Percentiles rank a stretch among this genome's conserved stretches.
Conservation (phyloP, 1,139 yeast genomes). For the Hansenula sp. region DNA sequence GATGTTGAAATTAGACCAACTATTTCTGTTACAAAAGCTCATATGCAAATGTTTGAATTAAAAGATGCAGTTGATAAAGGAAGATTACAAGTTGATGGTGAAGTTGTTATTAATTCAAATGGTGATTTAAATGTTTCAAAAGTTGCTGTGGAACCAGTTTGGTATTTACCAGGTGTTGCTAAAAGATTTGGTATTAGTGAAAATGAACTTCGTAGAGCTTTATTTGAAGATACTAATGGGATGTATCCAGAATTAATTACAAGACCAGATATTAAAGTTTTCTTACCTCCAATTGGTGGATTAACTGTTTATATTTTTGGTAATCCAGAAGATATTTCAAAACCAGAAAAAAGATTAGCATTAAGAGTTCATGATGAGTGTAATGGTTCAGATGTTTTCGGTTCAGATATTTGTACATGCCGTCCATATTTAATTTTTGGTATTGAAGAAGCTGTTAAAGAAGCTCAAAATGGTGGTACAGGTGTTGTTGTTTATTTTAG, state of each 20-base stretch:
- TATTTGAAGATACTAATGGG: constrained; percentile 62
- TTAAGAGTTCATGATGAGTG: constrained; percentile 62
- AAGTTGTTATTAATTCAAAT: constrained; percentile 46
- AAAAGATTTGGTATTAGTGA: constrained; percentile 53
- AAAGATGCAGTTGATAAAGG: constrained; percentile 49
- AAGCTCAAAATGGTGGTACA: constrained; percentile 58
- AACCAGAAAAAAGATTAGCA: constrained; percentile 43
- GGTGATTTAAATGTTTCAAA: constrained; percentile 60
- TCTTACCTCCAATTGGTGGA: constrained; percentile 63
- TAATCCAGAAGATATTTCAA: constrained; percentile 46
- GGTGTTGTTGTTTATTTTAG: constrained; percentile 59
- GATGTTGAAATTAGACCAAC: constrained; percentile 55
- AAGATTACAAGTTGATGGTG: constrained; percentile 49
- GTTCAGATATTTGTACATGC: constrained; percentile 62
- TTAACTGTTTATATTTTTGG: constrained; percentile 59
- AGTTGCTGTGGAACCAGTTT: constrained; percentile 62
- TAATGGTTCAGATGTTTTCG: constrained; percentile 63
- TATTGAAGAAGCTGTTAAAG: constrained; percentile 57
- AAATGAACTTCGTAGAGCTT: constrained; percentile 47
- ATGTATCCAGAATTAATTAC: constrained; percentile 62
- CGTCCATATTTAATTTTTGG: constrained; percentile 61
- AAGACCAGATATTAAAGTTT: constrained; percentile 57
- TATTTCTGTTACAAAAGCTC: constrained; percentile 59
- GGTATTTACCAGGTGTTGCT: constrained; percentile 64
- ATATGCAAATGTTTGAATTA: constrained; percentile 52